phyloP scores from a whole-genome alignment of 352 stramenopile species.

The Phytophthora boehmeriae region DNA sequence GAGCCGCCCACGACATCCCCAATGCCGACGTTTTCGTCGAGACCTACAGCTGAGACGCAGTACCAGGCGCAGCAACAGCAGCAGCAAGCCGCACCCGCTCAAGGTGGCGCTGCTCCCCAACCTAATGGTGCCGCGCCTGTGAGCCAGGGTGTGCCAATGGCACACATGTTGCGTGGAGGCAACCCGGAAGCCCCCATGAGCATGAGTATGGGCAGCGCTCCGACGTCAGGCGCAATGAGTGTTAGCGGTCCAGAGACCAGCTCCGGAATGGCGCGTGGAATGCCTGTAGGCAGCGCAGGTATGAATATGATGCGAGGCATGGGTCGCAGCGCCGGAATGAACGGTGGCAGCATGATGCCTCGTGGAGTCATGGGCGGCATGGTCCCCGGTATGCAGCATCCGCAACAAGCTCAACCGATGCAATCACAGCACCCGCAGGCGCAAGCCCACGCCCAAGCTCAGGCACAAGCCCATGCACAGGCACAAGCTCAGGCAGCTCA shows the following conservation, averaged over 20 bases:
- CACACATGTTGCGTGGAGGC: slow-evolving; percentile 54
- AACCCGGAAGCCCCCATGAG: slow-evolving; percentile 44
- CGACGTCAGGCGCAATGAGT: slow-evolving; percentile 43
- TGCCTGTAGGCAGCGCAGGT: slow-evolving; percentile 47
- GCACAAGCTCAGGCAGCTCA: slow-evolving; percentile 68
- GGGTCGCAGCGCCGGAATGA: slow-evolving; percentile 58
- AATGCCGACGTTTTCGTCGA: slow-evolving; percentile 84
- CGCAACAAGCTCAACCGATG: slow-evolving; percentile 57
- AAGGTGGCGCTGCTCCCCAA: slow-evolving; percentile 27
- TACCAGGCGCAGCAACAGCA: slow-evolving; percentile 63
- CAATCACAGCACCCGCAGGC: slow-evolving; percentile 61
- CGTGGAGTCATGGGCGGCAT: slow-evolving; percentile 70
- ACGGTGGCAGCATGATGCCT: slow-evolving; percentile 67
- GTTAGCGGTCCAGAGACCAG: slow-evolving; percentile 49
- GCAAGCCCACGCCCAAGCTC: slow-evolving; percentile 61
- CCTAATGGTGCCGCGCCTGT: slow-evolving; percentile 34
- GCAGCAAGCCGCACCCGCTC: slow-evolving; percentile 33
- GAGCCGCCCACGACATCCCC: slow-evolving; percentile 86
- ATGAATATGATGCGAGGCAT: slow-evolving; percentile 81
- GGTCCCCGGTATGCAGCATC: slow-evolving; percentile 72
- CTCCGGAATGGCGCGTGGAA: slow-evolving; percentile 49
- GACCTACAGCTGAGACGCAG: slow-evolving; percentile 62
- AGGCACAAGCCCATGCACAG: slow-evolving; percentile 64
- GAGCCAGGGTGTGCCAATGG: slow-evolving; percentile 52
- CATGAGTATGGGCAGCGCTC: slow-evolving; percentile 57